phyloP scores from a whole-genome alignment of 2,329 filamentous ascomycete genomes.

The Paraphoma chrysanthemicola region DNA sequence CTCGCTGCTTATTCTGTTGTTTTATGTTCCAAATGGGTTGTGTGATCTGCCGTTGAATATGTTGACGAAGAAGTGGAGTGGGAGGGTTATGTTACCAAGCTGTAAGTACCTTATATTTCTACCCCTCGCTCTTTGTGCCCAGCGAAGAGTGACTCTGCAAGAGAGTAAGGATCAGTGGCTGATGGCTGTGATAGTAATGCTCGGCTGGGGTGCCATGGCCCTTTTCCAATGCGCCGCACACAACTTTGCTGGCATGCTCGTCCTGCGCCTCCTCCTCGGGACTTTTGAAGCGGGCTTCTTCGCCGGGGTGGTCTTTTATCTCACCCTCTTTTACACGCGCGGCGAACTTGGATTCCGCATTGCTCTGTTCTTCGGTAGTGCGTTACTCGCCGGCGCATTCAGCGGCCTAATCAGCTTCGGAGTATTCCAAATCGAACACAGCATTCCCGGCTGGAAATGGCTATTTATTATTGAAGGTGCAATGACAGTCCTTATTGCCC shows the following conservation, averaged over 20 bases:
- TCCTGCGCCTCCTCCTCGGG: slow-evolving; percentile 58
- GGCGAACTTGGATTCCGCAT: slow-evolving; percentile 53
- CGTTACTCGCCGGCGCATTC: slow-evolving; percentile 51
- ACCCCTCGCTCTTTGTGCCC: too few relatives aligned
- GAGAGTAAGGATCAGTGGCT: neutral
- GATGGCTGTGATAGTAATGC: slow-evolving; percentile 43
- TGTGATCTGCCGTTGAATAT: slow-evolving; percentile 59
- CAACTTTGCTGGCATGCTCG: slow-evolving; percentile 58
- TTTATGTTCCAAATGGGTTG: slow-evolving; percentile 73
- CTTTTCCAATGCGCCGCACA: slow-evolving; percentile 58
- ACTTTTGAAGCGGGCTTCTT: slow-evolving; percentile 62
- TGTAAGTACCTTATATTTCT: too few relatives aligned
- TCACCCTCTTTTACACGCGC: slow-evolving; percentile 57
- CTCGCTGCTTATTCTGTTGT: slow-evolving; percentile 66
- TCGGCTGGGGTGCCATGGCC: slow-evolving; percentile 58
- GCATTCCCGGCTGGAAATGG: slow-evolving; percentile 57
- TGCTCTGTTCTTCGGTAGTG: slow-evolving; percentile 54
- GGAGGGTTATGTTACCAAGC: slow-evolving; percentile 48
- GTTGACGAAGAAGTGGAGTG: slow-evolving; percentile 58
- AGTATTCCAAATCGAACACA: slow-evolving; percentile 58
- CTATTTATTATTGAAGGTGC: slow-evolving; percentile 51
- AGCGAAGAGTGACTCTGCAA: too few relatives aligned
- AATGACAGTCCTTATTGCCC: slow-evolving; percentile 43
- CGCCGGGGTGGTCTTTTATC: slow-evolving; percentile 61
- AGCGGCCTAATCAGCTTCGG: slow-evolving; percentile 52